Conservation (phyloP, 257 asterid genomes). For the Solanum gracilifrons region DNA sequence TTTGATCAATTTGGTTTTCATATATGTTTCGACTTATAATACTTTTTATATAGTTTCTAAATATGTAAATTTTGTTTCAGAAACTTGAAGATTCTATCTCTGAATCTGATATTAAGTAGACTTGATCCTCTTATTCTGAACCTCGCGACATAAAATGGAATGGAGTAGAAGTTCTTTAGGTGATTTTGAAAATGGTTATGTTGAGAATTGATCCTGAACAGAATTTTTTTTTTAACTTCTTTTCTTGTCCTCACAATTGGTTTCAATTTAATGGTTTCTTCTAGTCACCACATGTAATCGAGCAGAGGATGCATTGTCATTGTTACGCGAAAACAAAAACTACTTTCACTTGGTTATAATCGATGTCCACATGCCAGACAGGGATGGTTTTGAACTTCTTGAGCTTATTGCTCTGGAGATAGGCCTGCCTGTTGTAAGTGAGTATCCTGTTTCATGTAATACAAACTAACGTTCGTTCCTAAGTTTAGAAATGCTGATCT, state of each 20-base stretch:
- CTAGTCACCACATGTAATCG: constrained; percentile 63
- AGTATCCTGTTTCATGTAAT: constrained; percentile 14
- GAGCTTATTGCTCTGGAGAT: constrained; percentile 72
- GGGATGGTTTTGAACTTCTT: constrained; percentile 92
- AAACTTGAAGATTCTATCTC: neutral
- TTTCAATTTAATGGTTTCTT: neutral
- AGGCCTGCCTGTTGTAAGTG: constrained; percentile 94
- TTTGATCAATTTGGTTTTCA: neutral
- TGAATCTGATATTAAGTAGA: neutral
- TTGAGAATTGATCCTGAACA: neutral
- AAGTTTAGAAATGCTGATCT: neutral
- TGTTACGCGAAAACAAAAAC: constrained; percentile 51
- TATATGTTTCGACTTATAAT: neutral
- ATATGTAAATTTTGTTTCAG: neutral
- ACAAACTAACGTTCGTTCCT: neutral
- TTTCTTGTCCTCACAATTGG: neutral
- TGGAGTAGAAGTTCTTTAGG: neutral
- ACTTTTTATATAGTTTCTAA: neutral
- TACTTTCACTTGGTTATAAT: constrained; percentile 75
- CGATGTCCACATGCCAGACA: constrained; percentile 96
- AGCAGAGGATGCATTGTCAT: constrained; percentile 59
- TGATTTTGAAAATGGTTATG: neutral
- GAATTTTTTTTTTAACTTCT: neutral
- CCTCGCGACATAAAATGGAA: neutral
- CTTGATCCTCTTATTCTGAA: neutral